Evolutionary conservation across 2,329 filamentous ascomycete species (phyloP), one percentile per base, ranked within the genome.

Genomic region (Neonectria hederae): DNA sequence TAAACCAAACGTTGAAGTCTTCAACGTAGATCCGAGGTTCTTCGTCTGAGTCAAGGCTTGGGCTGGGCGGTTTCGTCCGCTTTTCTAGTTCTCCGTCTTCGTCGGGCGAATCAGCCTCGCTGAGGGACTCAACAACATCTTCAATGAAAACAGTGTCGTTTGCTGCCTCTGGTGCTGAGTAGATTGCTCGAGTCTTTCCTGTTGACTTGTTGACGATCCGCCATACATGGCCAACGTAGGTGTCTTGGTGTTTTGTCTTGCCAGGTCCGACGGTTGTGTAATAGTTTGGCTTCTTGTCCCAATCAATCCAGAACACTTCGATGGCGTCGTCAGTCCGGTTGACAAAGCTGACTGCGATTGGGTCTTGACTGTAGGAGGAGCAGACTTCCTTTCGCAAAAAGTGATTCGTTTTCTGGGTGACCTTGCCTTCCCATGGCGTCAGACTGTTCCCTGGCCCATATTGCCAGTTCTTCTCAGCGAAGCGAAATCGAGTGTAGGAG

Each of bases 221-320:
- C 70, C 70, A 72, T 11, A 72, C 60, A 54, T 72, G 70, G 2
- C 69, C 70, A 5, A 59, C 52, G 17, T 69, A 72, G 4, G 70
- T 72, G 2, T 35, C 21, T 51, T 71, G 70, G 3, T 55, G 66
- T n/a, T 61, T 51, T 5, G 62, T 58, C n/a, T 30, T 46, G 11
- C 68, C 65, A 21, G 53, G 42, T 0, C 11, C 49, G 65, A 76
- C 49, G 21, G 53, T 46, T 65, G 59, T 9, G 66, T 71, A 74
- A 14, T 56, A 61, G 1, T 59, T 30, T 13, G 69, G 24, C 8
- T 70, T 66, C 2, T 62, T 67, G 4, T 68, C 28, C 61, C 69
- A 71, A 46, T 70, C 66, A 19, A 76, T 71, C 72, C 74, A 76
- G 6, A 64, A 71, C 21, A 67, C 60, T 5, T 57, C 63, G 21